Percentiles rank a stretch among this genome's conserved stretches.
Conservation (phyloP, 805 yeast genomes). For the Priceomyces medius region DNA sequence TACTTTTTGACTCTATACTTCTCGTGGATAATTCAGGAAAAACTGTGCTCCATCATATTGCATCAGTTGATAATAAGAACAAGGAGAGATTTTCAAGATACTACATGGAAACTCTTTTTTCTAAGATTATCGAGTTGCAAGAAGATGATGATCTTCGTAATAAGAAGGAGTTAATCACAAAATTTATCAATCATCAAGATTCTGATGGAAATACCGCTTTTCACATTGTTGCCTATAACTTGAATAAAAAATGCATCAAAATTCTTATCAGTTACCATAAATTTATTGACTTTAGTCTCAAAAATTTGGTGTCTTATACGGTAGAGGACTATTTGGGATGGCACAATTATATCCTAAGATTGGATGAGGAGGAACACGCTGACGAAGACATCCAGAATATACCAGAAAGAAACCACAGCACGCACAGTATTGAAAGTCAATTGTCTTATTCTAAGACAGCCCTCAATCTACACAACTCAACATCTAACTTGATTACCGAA, state of each 20-base stretch:
- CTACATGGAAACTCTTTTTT: conserved; percentile 38
- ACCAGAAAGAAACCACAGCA: conserved; percentile 7
- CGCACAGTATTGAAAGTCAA: conserved; percentile 38
- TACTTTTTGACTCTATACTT: conserved; percentile 36
- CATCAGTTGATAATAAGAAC: conserved; percentile 29
- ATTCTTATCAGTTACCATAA: conserved; percentile 87
- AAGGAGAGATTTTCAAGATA: conserved; percentile 39
- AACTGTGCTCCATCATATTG: conserved; percentile 43
- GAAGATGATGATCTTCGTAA: conserved; percentile 19
- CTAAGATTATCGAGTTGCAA: conserved; percentile 31
- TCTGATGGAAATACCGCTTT: conserved; percentile 92
- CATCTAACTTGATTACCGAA: conserved; percentile 36
- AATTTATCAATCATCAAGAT: conserved; percentile 83
- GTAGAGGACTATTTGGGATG: conserved; percentile 43
- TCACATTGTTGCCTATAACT: conserved; percentile 81
- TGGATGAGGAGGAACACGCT: conserved; percentile 16
- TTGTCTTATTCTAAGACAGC: conserved; percentile 36
- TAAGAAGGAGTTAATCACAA: conserved; percentile 30
- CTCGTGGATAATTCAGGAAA: conserved; percentile 39
- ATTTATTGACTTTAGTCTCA: conserved; percentile 44
- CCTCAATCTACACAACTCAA: conserved; percentile 30
- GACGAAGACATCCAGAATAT: conserved; percentile 3
- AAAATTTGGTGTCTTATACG: conserved; percentile 44
- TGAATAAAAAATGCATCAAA: conserved; percentile 72
- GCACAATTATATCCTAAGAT: conserved; percentile 27